Conservation (phyloP, 1,139 yeast genomes). For the Diutina siamensis region DNA sequence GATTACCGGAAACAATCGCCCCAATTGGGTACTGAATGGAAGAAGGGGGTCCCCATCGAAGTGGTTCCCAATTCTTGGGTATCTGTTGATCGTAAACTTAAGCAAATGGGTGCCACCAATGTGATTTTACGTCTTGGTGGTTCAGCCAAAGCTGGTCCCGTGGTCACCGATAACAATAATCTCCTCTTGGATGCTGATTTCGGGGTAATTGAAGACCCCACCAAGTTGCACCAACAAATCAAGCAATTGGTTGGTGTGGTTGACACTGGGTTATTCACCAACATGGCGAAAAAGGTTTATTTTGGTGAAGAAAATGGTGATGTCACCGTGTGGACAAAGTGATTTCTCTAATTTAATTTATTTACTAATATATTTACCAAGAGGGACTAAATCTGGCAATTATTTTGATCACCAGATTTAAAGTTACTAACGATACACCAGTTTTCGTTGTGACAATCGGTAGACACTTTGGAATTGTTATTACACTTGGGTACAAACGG, state of each 20-base stretch:
- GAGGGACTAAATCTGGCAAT: background rate
- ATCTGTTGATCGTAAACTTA: conserved; percentile 56
- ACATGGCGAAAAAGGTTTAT: conserved; percentile 66
- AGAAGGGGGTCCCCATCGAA: conserved; percentile 89
- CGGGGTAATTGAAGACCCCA: conserved; percentile 60
- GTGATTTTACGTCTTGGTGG: conserved; percentile 78
- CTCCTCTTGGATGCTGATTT: conserved; percentile 90
- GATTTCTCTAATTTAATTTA: background rate
- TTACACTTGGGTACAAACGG: conserved; percentile 38
- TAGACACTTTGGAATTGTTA: conserved; percentile 18
- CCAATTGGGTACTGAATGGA: conserved; percentile 70
- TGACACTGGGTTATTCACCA: conserved; percentile 83
- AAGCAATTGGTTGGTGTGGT: conserved; percentile 86
- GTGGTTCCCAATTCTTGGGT: conserved; percentile 84
- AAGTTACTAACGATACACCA: conserved; percentile 23
- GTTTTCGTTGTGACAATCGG: conserved; percentile 27
- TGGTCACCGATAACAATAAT: conserved; percentile 94
- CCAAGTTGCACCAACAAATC: conserved; percentile 47
- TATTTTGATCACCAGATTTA: background rate
- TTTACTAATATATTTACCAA: background rate
- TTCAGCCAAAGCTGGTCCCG: conserved; percentile 92
- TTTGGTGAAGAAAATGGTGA: conserved; percentile 78
- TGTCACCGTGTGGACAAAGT: conserved; percentile 23
- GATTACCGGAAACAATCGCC: conserved; percentile 78
- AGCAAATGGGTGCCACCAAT: conserved; percentile 50